A percentile compares a stretch with the other conserved stretches of the same genome.
phyloP scores from a whole-genome alignment of 495 filamentous ascomycete species.

The Aspergillus ellipticus region DNA sequence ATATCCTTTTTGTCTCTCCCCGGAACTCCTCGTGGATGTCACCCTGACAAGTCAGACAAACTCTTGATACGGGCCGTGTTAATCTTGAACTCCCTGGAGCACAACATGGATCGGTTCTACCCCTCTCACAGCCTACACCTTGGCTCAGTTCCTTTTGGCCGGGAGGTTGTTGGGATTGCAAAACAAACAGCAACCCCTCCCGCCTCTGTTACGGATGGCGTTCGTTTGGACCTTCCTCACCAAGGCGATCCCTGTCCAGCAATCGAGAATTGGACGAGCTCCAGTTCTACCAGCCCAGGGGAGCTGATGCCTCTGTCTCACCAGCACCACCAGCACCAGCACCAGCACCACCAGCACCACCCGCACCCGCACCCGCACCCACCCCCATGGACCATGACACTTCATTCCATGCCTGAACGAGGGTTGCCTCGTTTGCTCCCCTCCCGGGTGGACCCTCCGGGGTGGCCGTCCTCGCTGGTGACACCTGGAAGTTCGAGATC shows the following conservation, averaged over 20 bases:
- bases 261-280: slow-evolving; percentile 23
- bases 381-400: slow-evolving; percentile 2
- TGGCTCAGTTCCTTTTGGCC: slow-evolving; percentile 27
- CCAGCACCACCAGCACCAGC: slow-evolving; percentile 16
- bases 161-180: slow-evolving; percentile 17
- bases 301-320: slow-evolving; percentile 17
- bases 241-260: slow-evolving; percentile 17
- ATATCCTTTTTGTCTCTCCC: slow-evolving; percentile 7
- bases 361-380: slow-evolving; percentile 15
- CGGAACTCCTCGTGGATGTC: slow-evolving; percentile 1
- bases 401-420: slow-evolving; percentile 5
- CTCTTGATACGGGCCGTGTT: slow-evolving; percentile 5
- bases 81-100: background rate
- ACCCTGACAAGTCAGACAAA: background rate
- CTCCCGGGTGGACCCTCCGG: slow-evolving; percentile 1
- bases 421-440: slow-evolving; percentile 14
- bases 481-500: slow-evolving; percentile 7
- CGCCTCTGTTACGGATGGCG: slow-evolving; percentile 11
- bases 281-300: slow-evolving; percentile 22
- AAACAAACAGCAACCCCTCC: slow-evolving; percentile 20
- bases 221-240: slow-evolving; percentile 15
- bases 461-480: slow-evolving; percentile 12
- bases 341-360: background rate
- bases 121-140: slow-evolving; percentile 14
- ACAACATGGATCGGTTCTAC: slow-evolving; percentile 25